Percentiles rank a stretch among this genome's conserved stretches.
These are phyloP conservation scores for Larix sibirica DNA, from an alignment of 83 land plant genomes.

Conservation along the genomic window DNA sequence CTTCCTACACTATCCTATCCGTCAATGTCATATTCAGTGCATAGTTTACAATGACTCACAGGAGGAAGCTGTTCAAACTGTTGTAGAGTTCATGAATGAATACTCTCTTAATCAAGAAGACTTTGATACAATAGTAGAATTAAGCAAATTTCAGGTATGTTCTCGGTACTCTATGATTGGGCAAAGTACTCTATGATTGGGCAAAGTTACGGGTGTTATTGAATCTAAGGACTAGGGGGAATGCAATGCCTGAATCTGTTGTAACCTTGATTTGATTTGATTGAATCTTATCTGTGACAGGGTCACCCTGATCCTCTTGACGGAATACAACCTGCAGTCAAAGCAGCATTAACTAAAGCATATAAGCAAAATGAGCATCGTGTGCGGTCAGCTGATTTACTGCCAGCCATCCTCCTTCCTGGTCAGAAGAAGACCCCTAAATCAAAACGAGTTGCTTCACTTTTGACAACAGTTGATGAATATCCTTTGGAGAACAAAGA, in stretches of 20 bases:
- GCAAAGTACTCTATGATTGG: neutral
- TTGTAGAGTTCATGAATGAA: constrained; percentile 82
- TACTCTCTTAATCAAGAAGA: constrained; percentile 95
- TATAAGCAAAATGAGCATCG: constrained; percentile 72
- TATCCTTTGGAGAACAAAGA: constrained; percentile 39
- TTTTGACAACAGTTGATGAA: constrained; percentile 36
- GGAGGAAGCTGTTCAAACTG: constrained; percentile 86
- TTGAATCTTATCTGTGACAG: constrained; percentile 29
- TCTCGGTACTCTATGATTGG: neutral
- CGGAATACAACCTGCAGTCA: constrained; percentile 83
- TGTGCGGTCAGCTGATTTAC: constrained; percentile 77
- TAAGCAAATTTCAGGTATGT: constrained; percentile 84
- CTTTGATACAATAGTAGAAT: constrained; percentile 81
- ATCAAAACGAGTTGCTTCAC: constrained; percentile 52
- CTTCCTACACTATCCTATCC: neutral
- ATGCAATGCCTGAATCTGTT: neutral
- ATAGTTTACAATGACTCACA: constrained; percentile 23
- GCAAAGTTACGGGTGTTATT: neutral
- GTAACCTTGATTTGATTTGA: neutral
- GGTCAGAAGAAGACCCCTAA: constrained; percentile 73
- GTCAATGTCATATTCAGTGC: neutral
- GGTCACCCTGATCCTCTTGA: constrained; percentile 80
- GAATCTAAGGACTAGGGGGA: neutral
- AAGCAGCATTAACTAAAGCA: constrained; percentile 88
- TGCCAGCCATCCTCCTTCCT: constrained; percentile 65